Base-by-base conservation (phyloP, 2,329 filamentous ascomycete species). In the Ambrosiella beaveri region DNA sequence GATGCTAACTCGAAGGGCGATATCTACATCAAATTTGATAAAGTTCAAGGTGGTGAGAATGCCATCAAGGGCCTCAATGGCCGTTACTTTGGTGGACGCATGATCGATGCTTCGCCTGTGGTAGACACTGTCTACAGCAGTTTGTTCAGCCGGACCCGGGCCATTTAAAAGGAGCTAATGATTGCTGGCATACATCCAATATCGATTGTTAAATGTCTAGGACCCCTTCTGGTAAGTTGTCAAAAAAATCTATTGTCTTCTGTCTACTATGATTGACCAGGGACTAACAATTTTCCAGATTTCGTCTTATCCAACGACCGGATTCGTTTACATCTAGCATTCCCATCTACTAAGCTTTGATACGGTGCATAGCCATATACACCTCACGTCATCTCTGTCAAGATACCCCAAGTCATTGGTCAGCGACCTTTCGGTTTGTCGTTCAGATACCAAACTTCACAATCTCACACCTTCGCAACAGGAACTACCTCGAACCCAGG, bases 41-140 rank as follows among this genome's bases (percentile, higher is more conserved):
- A 88, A 67, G 87, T 97, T 62, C 82, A 90, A 70, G 91, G 91
- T 65, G 91, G 91, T 69, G 88, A 96, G 73, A 97, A 96, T 69
- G 93, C 93, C 66, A 94, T 97, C 73, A 94, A 95, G 71, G 93
- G 93, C 68, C 81, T 98, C 62, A 97, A 98, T 71, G 93, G 93
- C 67, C 85, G 93, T 68, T 95, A 87, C 72, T 98, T 98, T 72
- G 93, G 88, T 68, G 88, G 88, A 66, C 82, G 84, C 67, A 88
- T 88, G 76, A 95, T 98, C 71, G 91, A 86, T 69, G 93, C 91
- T 65, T 86, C 89, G 63, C 93, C 90, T 70, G 88, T 98, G 73
- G 91, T 97, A 71, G 93, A 98, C 73, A 91, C 91, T 67, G 88
- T 98, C 74, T 98, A 97, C 82, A 93, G 88, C 81, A 94, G 86